These are phyloP conservation scores for Plasmodium ovale DNA, from an alignment of 169 alveolate genomes.

Conservation along the genomic window DNA sequence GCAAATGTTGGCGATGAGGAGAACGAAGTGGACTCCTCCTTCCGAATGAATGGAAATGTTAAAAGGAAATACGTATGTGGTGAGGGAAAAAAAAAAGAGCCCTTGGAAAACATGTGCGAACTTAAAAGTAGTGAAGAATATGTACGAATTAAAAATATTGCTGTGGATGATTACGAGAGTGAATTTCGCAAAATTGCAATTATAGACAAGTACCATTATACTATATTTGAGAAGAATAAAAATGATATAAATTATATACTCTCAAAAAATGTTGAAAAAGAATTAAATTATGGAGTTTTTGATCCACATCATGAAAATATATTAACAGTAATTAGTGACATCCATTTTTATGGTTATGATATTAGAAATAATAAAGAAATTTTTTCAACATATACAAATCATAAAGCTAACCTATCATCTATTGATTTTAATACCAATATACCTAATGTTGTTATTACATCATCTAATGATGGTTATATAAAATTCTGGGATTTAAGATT, in stretches of 20 bases:
- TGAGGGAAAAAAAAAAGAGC: constrained; percentile 1
- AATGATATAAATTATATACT: constrained; percentile 32
- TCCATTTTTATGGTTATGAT: constrained; percentile 70
- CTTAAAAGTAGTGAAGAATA: constrained; percentile 3
- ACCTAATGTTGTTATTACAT: constrained; percentile 90
- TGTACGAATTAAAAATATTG: constrained; percentile 37
- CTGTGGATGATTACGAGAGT: constrained; percentile 30
- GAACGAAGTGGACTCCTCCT: background rate
- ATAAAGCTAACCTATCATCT: constrained; percentile 79
- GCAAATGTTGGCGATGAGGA: background rate
- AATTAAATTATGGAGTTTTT: constrained; percentile 44
- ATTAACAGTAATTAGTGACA: constrained; percentile 59
- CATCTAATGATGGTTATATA: constrained; percentile 89
- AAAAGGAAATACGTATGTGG: background rate
- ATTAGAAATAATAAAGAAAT: constrained; percentile 38
- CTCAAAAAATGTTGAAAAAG: constrained; percentile 23
- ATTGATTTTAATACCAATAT: constrained; percentile 92
- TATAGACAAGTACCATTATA: constrained; percentile 50
- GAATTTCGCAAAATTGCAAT: constrained; percentile 39
- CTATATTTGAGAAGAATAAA: constrained; percentile 22
- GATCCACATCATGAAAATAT: constrained; percentile 72
- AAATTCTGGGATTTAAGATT: constrained; percentile 93
- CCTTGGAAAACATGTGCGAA: constrained; percentile 27
- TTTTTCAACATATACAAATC: constrained; percentile 76
- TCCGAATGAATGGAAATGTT: background rate